Conservation (phyloP, 75 land plant genomes). For the Selaginella moellendorffii region DNA sequence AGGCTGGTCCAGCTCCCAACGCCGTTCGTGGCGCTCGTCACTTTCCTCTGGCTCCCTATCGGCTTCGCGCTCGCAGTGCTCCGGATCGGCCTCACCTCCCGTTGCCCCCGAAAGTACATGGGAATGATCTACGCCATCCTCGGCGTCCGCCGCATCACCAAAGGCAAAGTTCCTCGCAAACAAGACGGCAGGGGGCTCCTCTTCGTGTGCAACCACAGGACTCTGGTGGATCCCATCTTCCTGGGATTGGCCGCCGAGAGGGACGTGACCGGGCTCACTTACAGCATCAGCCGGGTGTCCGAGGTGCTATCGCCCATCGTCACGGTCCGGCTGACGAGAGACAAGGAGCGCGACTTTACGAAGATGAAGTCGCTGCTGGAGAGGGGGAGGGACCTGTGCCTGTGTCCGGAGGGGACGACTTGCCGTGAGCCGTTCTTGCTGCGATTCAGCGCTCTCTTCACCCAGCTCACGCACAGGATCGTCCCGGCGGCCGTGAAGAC, state of each 20-base stretch:
- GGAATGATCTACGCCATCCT: conserved; percentile 29
- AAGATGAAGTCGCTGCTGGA: conserved; percentile 11
- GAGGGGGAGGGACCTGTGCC: conserved; percentile 11
- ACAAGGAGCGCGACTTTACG: conserved; percentile 11
- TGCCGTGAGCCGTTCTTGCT: conserved; percentile 26
- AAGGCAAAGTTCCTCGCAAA: conserved; percentile 63
- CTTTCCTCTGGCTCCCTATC: conserved; percentile 19
- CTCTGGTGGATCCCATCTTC: conserved; percentile 17
- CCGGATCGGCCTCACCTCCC: conserved; percentile 6
- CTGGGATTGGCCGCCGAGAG: conserved; percentile 10
- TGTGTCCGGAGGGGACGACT: conserved; percentile 27
- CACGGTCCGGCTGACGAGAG: conserved; percentile 13
- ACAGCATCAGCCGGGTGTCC: conserved; percentile 17
- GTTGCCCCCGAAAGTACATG: conserved; percentile 11
- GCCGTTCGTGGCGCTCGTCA: conserved; percentile 1
- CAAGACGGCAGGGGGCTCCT: conserved; percentile 15
- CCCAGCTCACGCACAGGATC: conserved; percentile 18
- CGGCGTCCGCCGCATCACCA: conserved; percentile 57
- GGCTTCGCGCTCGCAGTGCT: conserved; percentile 11
- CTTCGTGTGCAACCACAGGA: conserved; percentile 20
- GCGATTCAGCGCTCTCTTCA: conserved; percentile 21
- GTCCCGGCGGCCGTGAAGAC: conserved; percentile 16
- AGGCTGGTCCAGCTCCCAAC: conserved; percentile 19
- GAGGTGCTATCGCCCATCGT: conserved; percentile 17
- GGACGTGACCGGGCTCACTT: conserved; percentile 13